These are phyloP conservation scores for Tylopilus felleus DNA, from an alignment of 768 basidiomycete species.

Conservation along the genomic window DNA sequence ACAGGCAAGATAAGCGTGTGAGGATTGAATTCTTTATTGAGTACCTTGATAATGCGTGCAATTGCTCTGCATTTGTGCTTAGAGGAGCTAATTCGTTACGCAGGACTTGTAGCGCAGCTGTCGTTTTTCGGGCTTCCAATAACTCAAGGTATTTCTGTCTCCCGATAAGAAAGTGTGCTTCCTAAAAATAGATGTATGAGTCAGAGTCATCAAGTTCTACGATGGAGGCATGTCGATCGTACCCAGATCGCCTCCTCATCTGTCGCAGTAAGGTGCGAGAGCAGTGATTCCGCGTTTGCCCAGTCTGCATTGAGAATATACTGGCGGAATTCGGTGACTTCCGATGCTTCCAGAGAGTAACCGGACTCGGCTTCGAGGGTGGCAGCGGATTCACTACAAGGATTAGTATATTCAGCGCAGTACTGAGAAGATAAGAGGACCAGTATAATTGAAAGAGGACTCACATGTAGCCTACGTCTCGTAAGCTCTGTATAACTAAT, in stretches of 20 bases:
- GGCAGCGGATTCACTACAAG: slow-evolving; percentile 75
- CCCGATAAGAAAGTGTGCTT: slow-evolving; percentile 82
- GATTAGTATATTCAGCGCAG: slow-evolving; percentile 9
- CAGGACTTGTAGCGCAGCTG: slow-evolving; percentile 79
- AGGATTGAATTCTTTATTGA: slow-evolving; percentile 15
- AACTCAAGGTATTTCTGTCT: slow-evolving; percentile 96
- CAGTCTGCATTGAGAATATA: slow-evolving; percentile 79
- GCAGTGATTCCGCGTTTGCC: slow-evolving; percentile 68
- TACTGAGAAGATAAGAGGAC: slow-evolving; percentile 6
- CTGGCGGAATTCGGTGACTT: slow-evolving; percentile 76
- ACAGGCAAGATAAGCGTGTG: slow-evolving; percentile 16
- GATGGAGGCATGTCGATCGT: slow-evolving; percentile 27
- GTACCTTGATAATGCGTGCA: slow-evolving; percentile 88
- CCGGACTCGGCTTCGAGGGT: slow-evolving; percentile 92
- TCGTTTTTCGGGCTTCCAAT: slow-evolving; percentile 76
- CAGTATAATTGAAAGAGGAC: slow-evolving; percentile 23
- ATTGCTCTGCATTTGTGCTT: slow-evolving; percentile 71
- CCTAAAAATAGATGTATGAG: slow-evolving; percentile 40
- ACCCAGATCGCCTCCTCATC: slow-evolving; percentile 72
- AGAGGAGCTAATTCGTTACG: slow-evolving; percentile 86
- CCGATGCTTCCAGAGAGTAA: slow-evolving; percentile 73
- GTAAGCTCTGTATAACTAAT: slow-evolving; percentile 81
- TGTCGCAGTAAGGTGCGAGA: slow-evolving; percentile 65
- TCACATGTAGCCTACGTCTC: slow-evolving; percentile 81
- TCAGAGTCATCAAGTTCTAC: slow-evolving; percentile 16